A percentile compares a stretch with the other conserved stretches of the same genome.
Evolutionary conservation across 2,329 filamentous ascomycete genomes (phyloP).

Genomic region (Penicillium freii): DNA sequence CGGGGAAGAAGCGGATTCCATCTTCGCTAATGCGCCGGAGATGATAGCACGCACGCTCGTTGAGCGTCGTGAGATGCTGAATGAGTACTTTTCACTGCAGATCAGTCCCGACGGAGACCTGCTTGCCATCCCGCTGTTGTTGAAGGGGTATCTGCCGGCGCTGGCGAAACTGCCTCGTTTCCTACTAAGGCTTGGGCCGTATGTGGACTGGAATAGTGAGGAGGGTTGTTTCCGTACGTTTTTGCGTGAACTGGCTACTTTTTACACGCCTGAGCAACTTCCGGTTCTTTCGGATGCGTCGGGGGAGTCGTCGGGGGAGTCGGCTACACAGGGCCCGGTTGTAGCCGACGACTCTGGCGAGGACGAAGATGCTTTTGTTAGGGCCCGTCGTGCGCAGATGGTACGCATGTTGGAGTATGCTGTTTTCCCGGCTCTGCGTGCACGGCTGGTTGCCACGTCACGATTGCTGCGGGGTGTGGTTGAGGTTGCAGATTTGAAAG

Average conservation of each 20-base stretch:
- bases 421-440: conserved; percentile 85
- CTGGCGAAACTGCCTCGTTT: conserved; percentile 86
- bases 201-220: conserved; percentile 83
- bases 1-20: conserved; percentile 43
- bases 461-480: conserved; percentile 72
- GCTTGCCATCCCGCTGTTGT: conserved; percentile 73
- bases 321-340: neutral
- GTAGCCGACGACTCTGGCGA: conserved; percentile 27
- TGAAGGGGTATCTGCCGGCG: conserved; percentile 85
- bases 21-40: conserved; percentile 65
- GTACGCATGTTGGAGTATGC: conserved; percentile 75
- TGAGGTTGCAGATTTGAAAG: conserved; percentile 89
- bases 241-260: conserved; percentile 79
- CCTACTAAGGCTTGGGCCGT: conserved; percentile 80
- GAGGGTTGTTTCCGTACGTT: conserved; percentile 82
- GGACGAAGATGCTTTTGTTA: conserved; percentile 49
- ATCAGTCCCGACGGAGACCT: conserved; percentile 76
- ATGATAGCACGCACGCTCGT: conserved; percentile 68
- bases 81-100: conserved; percentile 87
- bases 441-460: conserved; percentile 77
- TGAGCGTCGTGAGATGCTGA: conserved; percentile 76
- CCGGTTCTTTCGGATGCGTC: conserved; percentile 47
- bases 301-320: neutral
- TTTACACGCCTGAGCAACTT: conserved; percentile 85
- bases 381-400: conserved; percentile 64